A percentile compares a stretch with the other conserved stretches of the same genome.
Evolutionary conservation across 352 stramenopile species (phyloP).

Genomic region (Saprolegnia diclina): DNA sequence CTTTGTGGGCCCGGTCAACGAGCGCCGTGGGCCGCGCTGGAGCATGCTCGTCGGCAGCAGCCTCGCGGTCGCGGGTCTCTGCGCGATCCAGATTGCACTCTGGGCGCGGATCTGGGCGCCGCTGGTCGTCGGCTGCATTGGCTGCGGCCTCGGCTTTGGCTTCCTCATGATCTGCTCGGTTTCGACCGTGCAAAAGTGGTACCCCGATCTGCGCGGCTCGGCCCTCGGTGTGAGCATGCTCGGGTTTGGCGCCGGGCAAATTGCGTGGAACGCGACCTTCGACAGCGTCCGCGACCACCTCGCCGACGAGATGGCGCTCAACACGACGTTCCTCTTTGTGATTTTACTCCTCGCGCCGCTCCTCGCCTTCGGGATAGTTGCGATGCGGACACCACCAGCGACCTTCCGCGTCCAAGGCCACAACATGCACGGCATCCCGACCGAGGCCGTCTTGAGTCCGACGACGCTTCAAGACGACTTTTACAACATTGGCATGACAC

Average conservation of each 20-base stretch:
- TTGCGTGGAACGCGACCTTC: conserved; percentile 7
- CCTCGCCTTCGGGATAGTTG: neutral
- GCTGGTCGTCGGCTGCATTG: conserved; percentile 21
- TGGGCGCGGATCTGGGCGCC: neutral
- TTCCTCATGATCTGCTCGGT: neutral
- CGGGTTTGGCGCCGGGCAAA: conserved; percentile 18
- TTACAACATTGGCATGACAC: conserved; percentile 23
- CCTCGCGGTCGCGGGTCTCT: neutral
- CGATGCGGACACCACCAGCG: conserved; percentile 18
- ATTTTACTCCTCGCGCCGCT: neutral
- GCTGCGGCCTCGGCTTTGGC: conserved; percentile 16
- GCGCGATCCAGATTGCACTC: conserved; percentile 3
- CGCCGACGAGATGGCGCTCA: neutral
- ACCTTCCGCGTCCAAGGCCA: conserved; percentile 21
- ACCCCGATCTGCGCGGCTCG: conserved; percentile 15
- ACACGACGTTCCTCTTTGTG: neutral
- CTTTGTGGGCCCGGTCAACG: conserved; percentile 4
- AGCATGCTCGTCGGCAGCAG: conserved; percentile 12
- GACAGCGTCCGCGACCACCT: conserved; percentile 1
- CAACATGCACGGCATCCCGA: conserved; percentile 14
- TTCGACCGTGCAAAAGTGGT: conserved; percentile 22
- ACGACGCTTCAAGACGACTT: conserved; percentile 13
- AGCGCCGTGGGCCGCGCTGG: conserved; percentile 9
- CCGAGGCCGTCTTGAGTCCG: neutral
- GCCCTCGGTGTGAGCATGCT: conserved; percentile 15